Conservation (phyloP, 2,329 filamentous ascomycete genomes). For the Metarhizium anisopliae region DNA sequence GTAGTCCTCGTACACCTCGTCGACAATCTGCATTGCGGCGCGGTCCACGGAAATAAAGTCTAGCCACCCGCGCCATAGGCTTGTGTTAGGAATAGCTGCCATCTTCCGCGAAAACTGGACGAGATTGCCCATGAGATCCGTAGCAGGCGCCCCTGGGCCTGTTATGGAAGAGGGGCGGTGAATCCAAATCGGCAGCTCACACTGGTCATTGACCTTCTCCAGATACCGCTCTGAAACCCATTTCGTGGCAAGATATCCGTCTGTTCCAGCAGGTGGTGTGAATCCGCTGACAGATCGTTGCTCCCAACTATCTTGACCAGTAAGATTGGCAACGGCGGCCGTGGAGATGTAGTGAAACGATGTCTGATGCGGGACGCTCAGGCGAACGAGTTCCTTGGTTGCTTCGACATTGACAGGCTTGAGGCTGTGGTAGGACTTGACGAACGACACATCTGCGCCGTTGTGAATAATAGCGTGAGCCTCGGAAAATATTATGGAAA, state of each 20-base stretch:
- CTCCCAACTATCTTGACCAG: not conserved
- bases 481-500: not conserved
- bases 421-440: slow-evolving; percentile 21
- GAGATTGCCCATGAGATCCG: too few species aligned
- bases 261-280: slow-evolving; percentile 10
- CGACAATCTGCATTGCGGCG: too few species aligned
- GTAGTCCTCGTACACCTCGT: too few species aligned
- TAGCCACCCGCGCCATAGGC: too few species aligned
- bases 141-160: not conserved
- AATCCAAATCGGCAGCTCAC: slow-evolving; percentile 4
- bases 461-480: slow-evolving; percentile 38
- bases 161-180: slow-evolving; percentile 5
- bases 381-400: slow-evolving; percentile 17
- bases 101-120: too few species aligned
- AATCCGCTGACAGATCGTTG: not conserved
- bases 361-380: slow-evolving; percentile 14
- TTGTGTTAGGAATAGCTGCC: too few species aligned
- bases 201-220: slow-evolving; percentile 10
- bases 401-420: slow-evolving; percentile 18
- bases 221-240: slow-evolving; percentile 23
- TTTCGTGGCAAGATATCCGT: slow-evolving; percentile 23
- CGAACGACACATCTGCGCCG: slow-evolving; percentile 26
- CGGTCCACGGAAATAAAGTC: too few species aligned
- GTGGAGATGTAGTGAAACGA: slow-evolving; percentile 26
- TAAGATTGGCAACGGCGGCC: not conserved